Evolutionary conservation across 1,284 basidiomycete species (phyloP), one percentile per base, ranked within the genome.

Genomic region (Exsudoporus floridanus): DNA sequence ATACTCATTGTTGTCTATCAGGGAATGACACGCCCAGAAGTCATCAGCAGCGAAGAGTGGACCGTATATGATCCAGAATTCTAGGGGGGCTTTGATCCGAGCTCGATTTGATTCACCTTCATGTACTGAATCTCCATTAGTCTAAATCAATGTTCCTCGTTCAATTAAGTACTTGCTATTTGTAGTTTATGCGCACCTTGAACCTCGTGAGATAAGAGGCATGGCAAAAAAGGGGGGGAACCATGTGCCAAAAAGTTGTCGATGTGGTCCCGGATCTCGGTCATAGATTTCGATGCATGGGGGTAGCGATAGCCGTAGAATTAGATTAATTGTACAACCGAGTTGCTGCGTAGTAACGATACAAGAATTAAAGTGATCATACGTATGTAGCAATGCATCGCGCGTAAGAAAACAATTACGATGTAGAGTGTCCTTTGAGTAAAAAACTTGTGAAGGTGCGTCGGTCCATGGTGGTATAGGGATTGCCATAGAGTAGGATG

Each of bases 401-500:
- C 7, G 28, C 3, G 21, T 28, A 23, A n/a, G 7, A 19, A 23
- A 49, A 25, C 4, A 6, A n/a, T 31, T n/a, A 38, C 33, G 35
- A 16, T 42, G 7, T 65, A 40, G 25, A 55, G 10, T 14, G 49
- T 64, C 46, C 43, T 19, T 55, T 33, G 39, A 30, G 33, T n/a
- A n/a, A 44, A 43, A 43, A 44, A 10, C 6, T 21, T 5, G 12
- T 9, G 19, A 14, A 44, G 34, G 36, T 13, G 18, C n/a, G 28
- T 41, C 30, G 46, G 49, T 61, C 54, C 37, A 21, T 49, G 30
- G 44, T 38, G 41, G 38, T 41, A 50, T 12, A 19, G 13, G n/a
- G n/a, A 46, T 70, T 52, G 27, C 31, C 38, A 30, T 30, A 18
- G 19, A 27, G 19, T 38, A 54, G 30, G 27, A 34, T 48, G 53